Percentiles rank a stretch among this genome's conserved stretches.
These are phyloP conservation scores for Harringtonia lauricola DNA, from an alignment of 2,329 filamentous ascomycete genomes.

Conservation along the genomic window DNA sequence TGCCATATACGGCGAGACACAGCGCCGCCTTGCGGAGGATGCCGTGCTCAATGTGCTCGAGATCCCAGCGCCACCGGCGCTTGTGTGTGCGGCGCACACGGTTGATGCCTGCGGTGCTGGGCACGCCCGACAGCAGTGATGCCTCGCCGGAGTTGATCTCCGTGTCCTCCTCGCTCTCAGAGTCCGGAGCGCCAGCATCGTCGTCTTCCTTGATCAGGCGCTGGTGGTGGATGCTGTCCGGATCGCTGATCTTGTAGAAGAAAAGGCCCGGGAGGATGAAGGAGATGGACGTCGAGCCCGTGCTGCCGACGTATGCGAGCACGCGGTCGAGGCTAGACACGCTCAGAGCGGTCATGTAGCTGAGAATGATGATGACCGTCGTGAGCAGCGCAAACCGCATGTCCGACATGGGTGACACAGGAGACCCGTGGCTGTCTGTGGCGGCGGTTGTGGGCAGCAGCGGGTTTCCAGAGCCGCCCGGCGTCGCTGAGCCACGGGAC, in stretches of 20 bases:
- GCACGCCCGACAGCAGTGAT: slow-evolving; percentile 33
- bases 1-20: slow-evolving; percentile 69
- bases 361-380: slow-evolving; percentile 70
- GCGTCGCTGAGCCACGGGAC: too few relatives aligned
- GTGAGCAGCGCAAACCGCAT: slow-evolving; percentile 82
- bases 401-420: slow-evolving; percentile 63
- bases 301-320: slow-evolving; percentile 88
- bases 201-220: slow-evolving; percentile 85
- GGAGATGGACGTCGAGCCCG: slow-evolving; percentile 87
- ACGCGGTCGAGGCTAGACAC: slow-evolving; percentile 85
- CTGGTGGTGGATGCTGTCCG: slow-evolving; percentile 78
- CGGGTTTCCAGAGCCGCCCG: slow-evolving; percentile 23
- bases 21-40: slow-evolving; percentile 63
- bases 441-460: slow-evolving; percentile 27
- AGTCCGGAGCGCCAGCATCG: slow-evolving; percentile 52
- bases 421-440: slow-evolving; percentile 38
- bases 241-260: slow-evolving; percentile 96
- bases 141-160: slow-evolving; percentile 18
- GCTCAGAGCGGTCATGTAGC: slow-evolving; percentile 82
- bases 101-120: slow-evolving; percentile 30
- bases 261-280: slow-evolving; percentile 95
- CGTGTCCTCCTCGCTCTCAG: slow-evolving; percentile 30
- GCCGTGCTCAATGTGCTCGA: slow-evolving; percentile 52
- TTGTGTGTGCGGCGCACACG: slow-evolving; percentile 27
- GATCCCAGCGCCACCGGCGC: slow-evolving; percentile 47